phyloP scores from a whole-genome alignment of 768 basidiomycete species.

The Zangia roseola region DNA sequence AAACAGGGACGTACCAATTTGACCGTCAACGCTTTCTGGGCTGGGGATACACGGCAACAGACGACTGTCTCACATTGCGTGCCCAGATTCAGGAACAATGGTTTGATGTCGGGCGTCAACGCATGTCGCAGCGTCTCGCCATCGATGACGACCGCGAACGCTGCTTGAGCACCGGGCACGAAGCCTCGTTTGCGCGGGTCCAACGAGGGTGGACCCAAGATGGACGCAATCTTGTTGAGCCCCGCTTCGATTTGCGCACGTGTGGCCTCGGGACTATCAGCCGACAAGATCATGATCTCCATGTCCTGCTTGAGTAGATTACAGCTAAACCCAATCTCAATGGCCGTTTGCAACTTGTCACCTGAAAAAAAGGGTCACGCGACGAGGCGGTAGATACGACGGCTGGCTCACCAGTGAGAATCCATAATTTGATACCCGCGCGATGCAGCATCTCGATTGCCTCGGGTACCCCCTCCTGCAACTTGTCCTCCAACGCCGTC shows the following conservation, averaged over 20 bases:
- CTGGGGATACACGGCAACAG: conserved; percentile 96
- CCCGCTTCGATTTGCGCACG: conserved; percentile 88
- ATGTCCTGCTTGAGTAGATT: conserved; percentile 91
- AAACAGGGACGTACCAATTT: conserved; percentile 60
- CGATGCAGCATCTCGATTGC: conserved; percentile 88
- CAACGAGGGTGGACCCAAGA: conserved; percentile 72
- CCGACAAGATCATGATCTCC: conserved; percentile 97
- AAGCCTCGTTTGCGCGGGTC: conserved; percentile 65
- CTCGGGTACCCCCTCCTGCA: conserved; percentile 96
- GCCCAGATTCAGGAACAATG: conserved; percentile 85
- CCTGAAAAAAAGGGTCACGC: conserved; percentile 41
- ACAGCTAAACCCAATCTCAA: conserved; percentile 95
- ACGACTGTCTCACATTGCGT: conserved; percentile 98
- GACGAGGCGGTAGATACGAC: background rate
- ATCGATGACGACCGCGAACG: conserved; percentile 95
- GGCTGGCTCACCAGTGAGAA: conserved; percentile 71
- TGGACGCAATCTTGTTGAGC: conserved; percentile 89
- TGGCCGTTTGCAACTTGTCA: conserved; percentile 97
- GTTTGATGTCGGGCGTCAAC: conserved; percentile 72
- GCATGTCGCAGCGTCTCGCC: conserved; percentile 90
- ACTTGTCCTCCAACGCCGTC: conserved; percentile 94
- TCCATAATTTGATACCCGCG: conserved; percentile 98
- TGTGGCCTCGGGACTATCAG: conserved; percentile 71
- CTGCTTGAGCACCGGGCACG: conserved; percentile 58
- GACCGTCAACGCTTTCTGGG: conserved; percentile 97